phyloP scores from a whole-genome alignment of 2,329 filamentous ascomycete species.

The Pseudogymnoascus pannorum region DNA sequence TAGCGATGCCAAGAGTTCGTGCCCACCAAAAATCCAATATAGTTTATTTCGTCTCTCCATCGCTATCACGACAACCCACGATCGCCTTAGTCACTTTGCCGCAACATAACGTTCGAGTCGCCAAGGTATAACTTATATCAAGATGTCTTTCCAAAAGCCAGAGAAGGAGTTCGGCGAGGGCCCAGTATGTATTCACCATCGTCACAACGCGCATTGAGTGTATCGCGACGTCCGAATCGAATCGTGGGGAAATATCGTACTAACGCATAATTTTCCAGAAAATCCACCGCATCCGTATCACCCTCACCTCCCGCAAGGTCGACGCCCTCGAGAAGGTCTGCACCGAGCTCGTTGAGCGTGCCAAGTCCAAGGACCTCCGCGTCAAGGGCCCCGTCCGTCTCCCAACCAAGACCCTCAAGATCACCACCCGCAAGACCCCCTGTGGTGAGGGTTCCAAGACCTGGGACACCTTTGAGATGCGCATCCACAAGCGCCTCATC shows the following conservation, averaged over 20 bases:
- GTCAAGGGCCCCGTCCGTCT: conserved; percentile 98
- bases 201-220: not conserved
- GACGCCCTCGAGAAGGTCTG: conserved; percentile 95
- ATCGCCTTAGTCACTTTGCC: conserved; percentile 71
- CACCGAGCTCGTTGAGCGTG: conserved; percentile 95
- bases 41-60: not conserved
- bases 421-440: conserved; percentile 95
- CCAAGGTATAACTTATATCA: conserved; percentile 53
- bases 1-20: conserved; percentile 9
- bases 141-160: conserved; percentile 90
- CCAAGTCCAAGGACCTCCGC: conserved; percentile 95
- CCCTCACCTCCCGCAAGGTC: conserved; percentile 91
- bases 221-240: not conserved
- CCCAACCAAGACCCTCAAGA: conserved; percentile 90
- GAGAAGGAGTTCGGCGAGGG: conserved; percentile 89
- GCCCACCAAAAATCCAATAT: conserved; percentile 8
- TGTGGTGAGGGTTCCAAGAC: conserved; percentile 99
- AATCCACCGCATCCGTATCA: conserved; percentile 98
- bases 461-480: conserved; percentile 98
- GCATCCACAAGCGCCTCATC: conserved; percentile 97
- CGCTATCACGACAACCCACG: conserved; percentile 23
- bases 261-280: conserved; percentile 45
- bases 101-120: conserved; percentile 72
- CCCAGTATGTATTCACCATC: conserved; percentile 51
- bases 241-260: not conserved